These are phyloP conservation scores for Cardamine occulta DNA, from an alignment of 345 rosid genomes.

Conservation along the genomic window DNA sequence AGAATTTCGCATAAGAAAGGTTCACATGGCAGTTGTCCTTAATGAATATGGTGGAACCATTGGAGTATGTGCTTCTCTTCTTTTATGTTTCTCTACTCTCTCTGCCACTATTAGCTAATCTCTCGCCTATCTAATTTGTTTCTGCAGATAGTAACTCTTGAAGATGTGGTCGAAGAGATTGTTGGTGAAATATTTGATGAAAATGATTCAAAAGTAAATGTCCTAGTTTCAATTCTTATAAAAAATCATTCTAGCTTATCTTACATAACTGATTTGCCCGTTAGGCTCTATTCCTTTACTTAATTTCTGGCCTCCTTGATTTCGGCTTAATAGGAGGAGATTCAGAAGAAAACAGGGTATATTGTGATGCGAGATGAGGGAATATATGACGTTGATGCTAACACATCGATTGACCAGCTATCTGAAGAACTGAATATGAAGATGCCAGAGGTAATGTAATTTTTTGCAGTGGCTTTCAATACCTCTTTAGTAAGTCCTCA, in stretches of 20 bases:
- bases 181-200: constrained; percentile 99
- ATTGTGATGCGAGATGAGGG: constrained; percentile 98
- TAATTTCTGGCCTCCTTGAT: constrained; percentile 12
- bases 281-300: constrained; percentile 20
- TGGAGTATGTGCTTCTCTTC: constrained; percentile 67
- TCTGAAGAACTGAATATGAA: constrained; percentile 90
- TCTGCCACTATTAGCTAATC: constrained; percentile 25
- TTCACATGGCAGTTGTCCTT: constrained; percentile 99
- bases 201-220: constrained; percentile 89
- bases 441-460: constrained; percentile 87
- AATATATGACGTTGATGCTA: constrained; percentile 93
- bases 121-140: constrained; percentile 20
- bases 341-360: constrained; percentile 98
- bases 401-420: constrained; percentile 94
- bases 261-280: constrained; percentile 1
- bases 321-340: constrained; percentile 76
- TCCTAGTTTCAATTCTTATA: constrained; percentile 23
- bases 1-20: constrained; percentile 97
- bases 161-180: constrained; percentile 98
- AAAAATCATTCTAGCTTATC: constrained; percentile 10
- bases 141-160: constrained; percentile 87
- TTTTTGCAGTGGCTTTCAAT: constrained; percentile 5
- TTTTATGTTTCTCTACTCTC: constrained; percentile 21
- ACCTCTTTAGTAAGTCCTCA: constrained; percentile 23
- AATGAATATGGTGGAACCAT: constrained; percentile 98